A percentile compares a stretch with the other conserved stretches of the same genome.
These are phyloP conservation scores for Pyrenochaeta sp. DNA, from an alignment of 2,329 filamentous ascomycete species.

Conservation along the genomic window DNA sequence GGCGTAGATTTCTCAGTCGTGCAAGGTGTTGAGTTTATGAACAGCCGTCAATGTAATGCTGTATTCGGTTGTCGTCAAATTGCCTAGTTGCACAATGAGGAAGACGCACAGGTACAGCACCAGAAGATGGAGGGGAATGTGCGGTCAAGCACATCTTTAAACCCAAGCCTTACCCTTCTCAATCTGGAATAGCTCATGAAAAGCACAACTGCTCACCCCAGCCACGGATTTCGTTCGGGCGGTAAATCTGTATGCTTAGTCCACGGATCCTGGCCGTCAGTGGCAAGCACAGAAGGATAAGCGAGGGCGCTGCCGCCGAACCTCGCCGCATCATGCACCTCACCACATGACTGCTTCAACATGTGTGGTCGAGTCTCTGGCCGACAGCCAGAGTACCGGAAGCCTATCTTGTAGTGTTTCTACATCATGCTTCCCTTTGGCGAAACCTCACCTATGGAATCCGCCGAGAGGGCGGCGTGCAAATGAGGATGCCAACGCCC, in stretches of 20 bases:
- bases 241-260: constrained; percentile 22
- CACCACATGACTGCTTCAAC: constrained; percentile 4
- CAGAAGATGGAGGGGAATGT: constrained; percentile 19
- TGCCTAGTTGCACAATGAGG: not conserved
- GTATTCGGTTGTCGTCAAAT: not conserved
- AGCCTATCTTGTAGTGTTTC: too few species aligned
- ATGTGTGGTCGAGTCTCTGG: not conserved
- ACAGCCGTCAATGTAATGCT: not conserved
- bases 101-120: constrained; percentile 5
- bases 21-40: not conserved
- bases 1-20: constrained; percentile 1
- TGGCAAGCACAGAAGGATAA: constrained; percentile 25
- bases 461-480: too few species aligned
- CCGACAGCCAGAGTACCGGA: too few species aligned
- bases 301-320: constrained; percentile 25
- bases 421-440: too few species aligned
- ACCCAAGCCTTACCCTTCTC: constrained; percentile 18
- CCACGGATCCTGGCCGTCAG: constrained; percentile 15
- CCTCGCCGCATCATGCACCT: constrained; percentile 19
- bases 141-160: constrained; percentile 33
- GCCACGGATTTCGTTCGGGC: constrained; percentile 27
- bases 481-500: not conserved
- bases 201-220: constrained; percentile 24
- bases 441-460: too few species aligned
- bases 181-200: constrained; percentile 27